Percentiles rank a stretch among this genome's conserved stretches.
phyloP scores from a whole-genome alignment of 2,329 filamentous ascomycete genomes.

The Aspergillus brasiliensis region DNA sequence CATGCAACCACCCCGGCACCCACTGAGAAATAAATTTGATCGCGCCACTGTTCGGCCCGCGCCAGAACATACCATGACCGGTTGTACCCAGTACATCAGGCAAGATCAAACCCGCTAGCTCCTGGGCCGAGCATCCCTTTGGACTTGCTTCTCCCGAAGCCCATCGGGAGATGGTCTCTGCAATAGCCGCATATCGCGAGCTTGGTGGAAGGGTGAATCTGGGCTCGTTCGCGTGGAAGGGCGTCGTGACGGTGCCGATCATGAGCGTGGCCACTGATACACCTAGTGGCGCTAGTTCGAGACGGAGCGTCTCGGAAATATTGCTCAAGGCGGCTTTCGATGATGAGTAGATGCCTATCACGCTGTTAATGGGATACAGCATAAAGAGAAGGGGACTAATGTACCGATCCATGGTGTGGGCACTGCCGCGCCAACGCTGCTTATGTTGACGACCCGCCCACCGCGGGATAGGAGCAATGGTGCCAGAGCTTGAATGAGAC shows the following conservation, averaged over 20 bases:
- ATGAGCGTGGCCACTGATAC: conserved; percentile 34
- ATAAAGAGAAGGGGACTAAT: conserved; percentile 1
- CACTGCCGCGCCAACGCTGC: conserved; percentile 25
- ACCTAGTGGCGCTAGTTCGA: conserved; percentile 36
- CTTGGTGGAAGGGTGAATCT: not conserved
- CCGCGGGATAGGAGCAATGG: conserved; percentile 25
- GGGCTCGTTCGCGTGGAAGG: conserved; percentile 17
- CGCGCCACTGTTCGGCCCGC: conserved; percentile 7
- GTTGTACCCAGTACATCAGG: conserved; percentile 14
- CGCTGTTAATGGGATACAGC: conserved; percentile 16
- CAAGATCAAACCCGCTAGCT: conserved; percentile 13
- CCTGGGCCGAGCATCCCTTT: conserved; percentile 9
- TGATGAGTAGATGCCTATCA: conserved; percentile 32
- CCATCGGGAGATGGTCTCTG: conserved; percentile 14
- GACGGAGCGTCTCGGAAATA: conserved; percentile 32
- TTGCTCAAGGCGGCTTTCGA: conserved; percentile 34
- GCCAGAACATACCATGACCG: conserved; percentile 9
- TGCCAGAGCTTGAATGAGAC: conserved; percentile 31
- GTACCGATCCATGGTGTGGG: conserved; percentile 39
- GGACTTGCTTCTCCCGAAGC: conserved; percentile 11
- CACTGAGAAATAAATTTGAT: conserved; percentile 9
- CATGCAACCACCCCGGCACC: conserved; percentile 15
- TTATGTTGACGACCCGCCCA: conserved; percentile 32
- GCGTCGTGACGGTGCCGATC: conserved; percentile 25
- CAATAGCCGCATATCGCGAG: conserved; percentile 13